Evolutionary conservation across 2,329 filamentous ascomycete genomes (phyloP), one percentile per base, ranked within the genome.

Genomic region (Cercospora sp.): DNA sequence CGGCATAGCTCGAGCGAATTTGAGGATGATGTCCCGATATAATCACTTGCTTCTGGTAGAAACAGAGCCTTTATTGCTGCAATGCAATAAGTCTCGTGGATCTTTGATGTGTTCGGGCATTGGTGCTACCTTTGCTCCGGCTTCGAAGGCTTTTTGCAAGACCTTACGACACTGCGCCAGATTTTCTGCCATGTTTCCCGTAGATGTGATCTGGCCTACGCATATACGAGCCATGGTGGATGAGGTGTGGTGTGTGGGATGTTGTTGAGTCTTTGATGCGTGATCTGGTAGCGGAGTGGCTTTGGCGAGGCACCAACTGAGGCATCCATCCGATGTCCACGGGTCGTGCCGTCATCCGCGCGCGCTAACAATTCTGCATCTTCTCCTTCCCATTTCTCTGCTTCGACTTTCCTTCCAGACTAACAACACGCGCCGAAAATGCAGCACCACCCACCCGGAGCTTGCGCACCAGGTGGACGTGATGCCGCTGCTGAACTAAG

Each of bases 31-130:
- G 86, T 83, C 20, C 88, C 90, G 74, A 97, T 93, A 83, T 97
- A 97, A 81, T 97, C 93, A 66, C 88, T 88, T 26, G 94, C 94
- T 85, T 97, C 94, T 12, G 94, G 94, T 63, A 97, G 89, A 82
- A 98, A 97, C 60, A 97, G 86, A 18, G 91, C 88, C 87, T 91
- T 57, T 18, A 64, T 45, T 16, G n/a, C n/a, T 64, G 28, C 8
- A 20, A 31, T 63, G 53, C 36, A 63, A 65, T 71, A 58, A 66
- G 69, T 51, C 20, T 53, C 1, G 23, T 31, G 31, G 16, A 28
- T 20, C 5, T 13, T 51, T 23, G n/a, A 12, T 5, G 26, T 9
- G 6, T 20, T 31, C 5, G 16, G 28, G 51, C 28, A 60, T 12
- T 42, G 12, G n/a, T 55, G 8, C 66, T 68, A 93, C 92, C 84